These are phyloP conservation scores for Puccinia novopanici DNA, from an alignment of 1,284 basidiomycete genomes.

Conservation along the genomic window DNA sequence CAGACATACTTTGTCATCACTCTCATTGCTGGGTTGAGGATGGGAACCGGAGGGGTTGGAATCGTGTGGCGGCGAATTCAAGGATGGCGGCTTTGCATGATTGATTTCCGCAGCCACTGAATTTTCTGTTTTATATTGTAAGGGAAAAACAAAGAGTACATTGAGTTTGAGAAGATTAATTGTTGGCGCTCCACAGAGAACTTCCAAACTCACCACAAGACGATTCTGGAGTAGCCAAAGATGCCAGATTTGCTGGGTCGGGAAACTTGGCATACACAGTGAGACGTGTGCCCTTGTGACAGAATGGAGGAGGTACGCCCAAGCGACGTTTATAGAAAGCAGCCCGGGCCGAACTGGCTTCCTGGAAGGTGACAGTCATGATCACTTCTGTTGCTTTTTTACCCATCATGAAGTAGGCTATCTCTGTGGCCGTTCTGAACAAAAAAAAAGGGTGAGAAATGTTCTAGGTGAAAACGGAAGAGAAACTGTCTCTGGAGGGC, in stretches of 20 bases:
- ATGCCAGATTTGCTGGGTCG: background rate
- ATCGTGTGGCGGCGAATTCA: background rate
- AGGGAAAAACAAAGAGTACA: background rate
- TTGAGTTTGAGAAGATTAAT: background rate
- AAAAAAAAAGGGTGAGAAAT: background rate
- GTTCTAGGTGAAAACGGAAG: background rate
- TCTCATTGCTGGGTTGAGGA: conserved; percentile 1
- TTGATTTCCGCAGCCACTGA: background rate
- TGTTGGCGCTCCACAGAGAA: background rate
- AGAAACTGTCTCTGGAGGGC: background rate
- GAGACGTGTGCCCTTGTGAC: background rate
- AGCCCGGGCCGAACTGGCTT: background rate
- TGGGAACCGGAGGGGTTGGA: background rate
- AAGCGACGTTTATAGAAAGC: background rate
- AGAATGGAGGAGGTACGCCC: background rate
- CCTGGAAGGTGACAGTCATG: conserved; percentile 3
- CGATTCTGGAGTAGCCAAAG: background rate
- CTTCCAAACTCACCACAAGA: background rate
- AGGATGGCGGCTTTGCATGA: background rate
- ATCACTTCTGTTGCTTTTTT: background rate
- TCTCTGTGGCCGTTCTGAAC: background rate
- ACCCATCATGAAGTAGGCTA: background rate
- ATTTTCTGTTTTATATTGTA: background rate
- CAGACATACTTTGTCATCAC: background rate
- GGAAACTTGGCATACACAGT: conserved; percentile 3